Evolutionary conservation across 768 basidiomycete genomes (phyloP).

Genomic region (Dacryopinax spathularia): DNA sequence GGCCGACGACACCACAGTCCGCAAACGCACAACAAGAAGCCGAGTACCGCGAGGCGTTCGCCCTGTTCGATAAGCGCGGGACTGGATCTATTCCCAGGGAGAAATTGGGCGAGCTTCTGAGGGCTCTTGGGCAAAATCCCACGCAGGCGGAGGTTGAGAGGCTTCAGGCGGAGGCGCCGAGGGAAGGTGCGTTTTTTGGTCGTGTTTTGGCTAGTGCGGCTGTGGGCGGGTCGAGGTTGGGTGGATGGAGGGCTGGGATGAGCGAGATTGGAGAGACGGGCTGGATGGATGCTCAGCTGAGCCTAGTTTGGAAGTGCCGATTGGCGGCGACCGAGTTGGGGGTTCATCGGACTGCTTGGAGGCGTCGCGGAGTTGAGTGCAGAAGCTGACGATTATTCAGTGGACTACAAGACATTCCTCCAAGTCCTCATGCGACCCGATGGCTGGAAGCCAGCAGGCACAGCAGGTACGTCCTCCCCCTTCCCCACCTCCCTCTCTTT

Average conservation of each 20-base stretch:
- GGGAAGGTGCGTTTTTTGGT: slow-evolving; percentile 48
- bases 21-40: slow-evolving; percentile 11
- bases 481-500: neutral
- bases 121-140: slow-evolving; percentile 96
- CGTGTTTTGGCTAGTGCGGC: neutral
- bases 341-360: neutral
- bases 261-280: neutral
- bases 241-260: neutral
- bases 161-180: slow-evolving; percentile 54
- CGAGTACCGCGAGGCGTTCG: slow-evolving; percentile 97
- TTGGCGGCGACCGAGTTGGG: neutral
- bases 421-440: slow-evolving; percentile 86
- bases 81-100: slow-evolving; percentile 79
- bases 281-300: neutral
- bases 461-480: slow-evolving; percentile 49
- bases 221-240: neutral
- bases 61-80: slow-evolving; percentile 94
- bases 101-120: slow-evolving; percentile 78
- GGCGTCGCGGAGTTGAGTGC: neutral
- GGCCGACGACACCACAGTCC: neutral
- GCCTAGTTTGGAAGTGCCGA: too few species aligned
- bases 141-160: slow-evolving; percentile 93
- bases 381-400: slow-evolving; percentile 26
- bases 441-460: slow-evolving; percentile 94
- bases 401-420: slow-evolving; percentile 86